These are phyloP conservation scores for Trematosphaeria pertusa DNA, from an alignment of 2,329 filamentous ascomycete species.

Conservation along the genomic window DNA sequence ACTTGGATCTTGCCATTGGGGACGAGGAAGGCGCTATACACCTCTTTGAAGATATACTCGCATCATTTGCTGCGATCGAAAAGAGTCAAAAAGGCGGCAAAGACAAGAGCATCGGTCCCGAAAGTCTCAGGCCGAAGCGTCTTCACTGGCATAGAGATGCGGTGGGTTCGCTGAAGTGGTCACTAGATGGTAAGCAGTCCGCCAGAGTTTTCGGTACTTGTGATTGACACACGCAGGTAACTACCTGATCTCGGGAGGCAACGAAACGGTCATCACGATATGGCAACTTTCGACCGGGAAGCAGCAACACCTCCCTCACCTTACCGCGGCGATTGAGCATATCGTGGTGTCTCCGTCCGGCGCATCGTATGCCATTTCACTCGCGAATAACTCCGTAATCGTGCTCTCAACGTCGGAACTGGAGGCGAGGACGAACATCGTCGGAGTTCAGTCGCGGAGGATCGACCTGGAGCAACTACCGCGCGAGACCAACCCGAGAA, in stretches of 20 bases:
- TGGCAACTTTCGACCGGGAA: conserved; percentile 93
- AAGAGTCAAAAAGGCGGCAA: conserved; percentile 45
- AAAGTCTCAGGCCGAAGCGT: conserved; percentile 63
- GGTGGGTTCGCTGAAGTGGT: conserved; percentile 89
- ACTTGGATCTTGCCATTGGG: conserved; percentile 80
- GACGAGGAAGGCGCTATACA: conserved; percentile 78
- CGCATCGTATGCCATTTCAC: conserved; percentile 80
- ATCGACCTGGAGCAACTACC: conserved; percentile 37
- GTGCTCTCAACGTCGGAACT: conserved; percentile 89
- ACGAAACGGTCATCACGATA: conserved; percentile 85
- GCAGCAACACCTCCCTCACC: conserved; percentile 85
- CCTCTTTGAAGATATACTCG: conserved; percentile 78
- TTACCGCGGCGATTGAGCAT: conserved; percentile 83
- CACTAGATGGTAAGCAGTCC: conserved; percentile 74
- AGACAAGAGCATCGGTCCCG: conserved; percentile 36
- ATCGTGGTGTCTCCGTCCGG: conserved; percentile 82
- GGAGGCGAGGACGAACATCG: conserved; percentile 81
- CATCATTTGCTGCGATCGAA: conserved; percentile 58
- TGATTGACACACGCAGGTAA: conserved; percentile 65
- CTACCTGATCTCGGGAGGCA: conserved; percentile 91
- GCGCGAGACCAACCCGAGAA: conserved; percentile 24
- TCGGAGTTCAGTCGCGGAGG: conserved; percentile 72
- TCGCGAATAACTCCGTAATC: conserved; percentile 93
- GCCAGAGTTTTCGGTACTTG: not conserved
- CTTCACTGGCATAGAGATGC: conserved; percentile 91